Evolutionary conservation across 2,329 filamentous ascomycete genomes (phyloP), one percentile per base, ranked within the genome.

Genomic region (Aspergillus chevalieri): DNA sequence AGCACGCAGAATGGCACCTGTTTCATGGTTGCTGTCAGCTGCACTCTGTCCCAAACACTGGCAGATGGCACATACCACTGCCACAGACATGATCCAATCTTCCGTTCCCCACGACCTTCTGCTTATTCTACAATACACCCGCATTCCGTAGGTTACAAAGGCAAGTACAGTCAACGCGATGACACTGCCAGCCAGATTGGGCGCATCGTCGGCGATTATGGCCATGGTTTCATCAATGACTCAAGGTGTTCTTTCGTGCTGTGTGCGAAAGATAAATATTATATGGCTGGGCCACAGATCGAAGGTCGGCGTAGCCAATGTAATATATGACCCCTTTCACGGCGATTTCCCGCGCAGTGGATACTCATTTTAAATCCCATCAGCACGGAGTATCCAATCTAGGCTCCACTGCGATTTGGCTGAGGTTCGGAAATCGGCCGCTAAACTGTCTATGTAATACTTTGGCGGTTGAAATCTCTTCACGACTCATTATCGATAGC

Each of bases 81-180:
- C 58, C 6, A n/a, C 47, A 0, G 57, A 58, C 58, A 60, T 60
- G 26, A 60, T 59, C 58, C 58, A 60, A 30, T 60, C 58, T 17
- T 60, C 58, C 30, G 45, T 21, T 7, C 53, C 49, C 58, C 58
- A 60, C 39, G 57, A 58, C 15, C 46, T 57, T 17, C 57, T 47
- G 7, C 48, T 51, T 15, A 59, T 0, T 42, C 58, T 47, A 43
- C 53, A 58, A 21, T 59, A 60, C 7, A 55, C 52, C 12, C 58
- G 58, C 45, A 59, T 26, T 0, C 46, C 50, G 17, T 47, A 60
- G 2, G 51, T 58, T 4, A 59, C 9, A 1, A 60, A 46, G 2
- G 53, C 58, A 12, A 58, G 44, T 0, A 46, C n/a, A 6, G 57
- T 58, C n/a, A 60, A 39, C 46, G 59, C 48, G 10, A 60, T 57